phyloP scores from a whole-genome alignment of 805 yeast species.

The Phaffomyces antillensis region DNA sequence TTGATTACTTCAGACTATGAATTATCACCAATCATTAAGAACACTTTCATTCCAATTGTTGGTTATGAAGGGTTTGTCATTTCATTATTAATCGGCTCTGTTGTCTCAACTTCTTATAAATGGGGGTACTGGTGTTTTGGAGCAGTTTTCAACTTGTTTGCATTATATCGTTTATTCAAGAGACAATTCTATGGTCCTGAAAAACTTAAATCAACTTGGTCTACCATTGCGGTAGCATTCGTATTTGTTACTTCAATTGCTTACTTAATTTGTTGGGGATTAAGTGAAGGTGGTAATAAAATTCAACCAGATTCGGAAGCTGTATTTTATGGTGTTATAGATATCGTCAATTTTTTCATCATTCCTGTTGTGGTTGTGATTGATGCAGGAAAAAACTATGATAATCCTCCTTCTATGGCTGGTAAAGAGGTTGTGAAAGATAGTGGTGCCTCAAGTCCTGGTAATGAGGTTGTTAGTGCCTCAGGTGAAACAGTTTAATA shows the following conservation, averaged over 20 bases:
- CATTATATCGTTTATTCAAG: slow-evolving; percentile 23
- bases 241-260: slow-evolving; percentile 33
- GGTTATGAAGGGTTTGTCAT: slow-evolving; percentile 44
- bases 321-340: slow-evolving; percentile 47
- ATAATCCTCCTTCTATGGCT: no score
- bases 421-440: no score
- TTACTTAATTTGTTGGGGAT: slow-evolving; percentile 44
- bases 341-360: slow-evolving; percentile 34
- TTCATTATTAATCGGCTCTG: slow-evolving; percentile 47
- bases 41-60: slow-evolving; percentile 34
- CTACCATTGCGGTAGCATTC: slow-evolving; percentile 16
- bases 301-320: slow-evolving; percentile 48
- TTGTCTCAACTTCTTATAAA: slow-evolving; percentile 49
- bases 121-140: slow-evolving; percentile 66
- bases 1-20: slow-evolving; percentile 1
- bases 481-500: no score
- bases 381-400: slow-evolving; percentile 6
- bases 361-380: slow-evolving; percentile 30
- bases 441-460: no score
- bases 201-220: background rate
- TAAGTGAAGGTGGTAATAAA: slow-evolving; percentile 49
- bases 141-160: slow-evolving; percentile 34
- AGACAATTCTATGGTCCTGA: slow-evolving; percentile 20
- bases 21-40: slow-evolving; percentile 14
- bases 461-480: no score